Conservation (phyloP, 2,329 filamentous ascomycete species). For the Catunica adiposa region DNA sequence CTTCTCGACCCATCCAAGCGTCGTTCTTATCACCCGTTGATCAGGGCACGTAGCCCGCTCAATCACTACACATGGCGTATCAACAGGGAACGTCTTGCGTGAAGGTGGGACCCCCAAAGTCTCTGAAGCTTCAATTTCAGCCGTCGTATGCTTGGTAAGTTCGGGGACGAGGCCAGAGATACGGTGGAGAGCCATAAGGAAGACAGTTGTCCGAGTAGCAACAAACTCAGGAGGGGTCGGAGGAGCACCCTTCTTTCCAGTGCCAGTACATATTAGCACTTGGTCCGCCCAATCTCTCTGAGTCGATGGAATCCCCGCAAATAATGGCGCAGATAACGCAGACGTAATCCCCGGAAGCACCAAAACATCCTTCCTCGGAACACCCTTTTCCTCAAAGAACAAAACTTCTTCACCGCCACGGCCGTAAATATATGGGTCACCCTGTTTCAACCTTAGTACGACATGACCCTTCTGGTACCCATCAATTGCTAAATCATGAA, state of each 20-base stretch:
- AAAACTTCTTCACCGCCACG: constrained; percentile 83
- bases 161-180: constrained; percentile 57
- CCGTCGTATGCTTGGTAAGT: constrained; percentile 33
- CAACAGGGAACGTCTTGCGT: constrained; percentile 46
- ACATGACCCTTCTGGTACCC: constrained; percentile 50
- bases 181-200: constrained; percentile 87
- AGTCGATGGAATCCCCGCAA: constrained; percentile 74
- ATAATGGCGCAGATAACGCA: constrained; percentile 71
- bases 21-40: constrained; percentile 81
- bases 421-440: constrained; percentile 91
- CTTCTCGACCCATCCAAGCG: constrained; percentile 57
- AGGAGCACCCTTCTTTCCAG: constrained; percentile 72
- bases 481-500: constrained; percentile 60
- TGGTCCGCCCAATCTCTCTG: constrained; percentile 85
- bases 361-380: constrained; percentile 39
- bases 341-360: constrained; percentile 87
- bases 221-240: constrained; percentile 71
- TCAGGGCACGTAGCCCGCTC: constrained; percentile 89
- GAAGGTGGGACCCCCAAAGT: not conserved
- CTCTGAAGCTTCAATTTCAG: constrained; percentile 21
- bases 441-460: constrained; percentile 85
- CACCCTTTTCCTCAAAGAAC: constrained; percentile 59
- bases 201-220: constrained; percentile 65
- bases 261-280: constrained; percentile 90
- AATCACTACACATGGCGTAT: constrained; percentile 81